phyloP scores from a whole-genome alignment of 140 eudicot species.

The Cichorium intybus region DNA sequence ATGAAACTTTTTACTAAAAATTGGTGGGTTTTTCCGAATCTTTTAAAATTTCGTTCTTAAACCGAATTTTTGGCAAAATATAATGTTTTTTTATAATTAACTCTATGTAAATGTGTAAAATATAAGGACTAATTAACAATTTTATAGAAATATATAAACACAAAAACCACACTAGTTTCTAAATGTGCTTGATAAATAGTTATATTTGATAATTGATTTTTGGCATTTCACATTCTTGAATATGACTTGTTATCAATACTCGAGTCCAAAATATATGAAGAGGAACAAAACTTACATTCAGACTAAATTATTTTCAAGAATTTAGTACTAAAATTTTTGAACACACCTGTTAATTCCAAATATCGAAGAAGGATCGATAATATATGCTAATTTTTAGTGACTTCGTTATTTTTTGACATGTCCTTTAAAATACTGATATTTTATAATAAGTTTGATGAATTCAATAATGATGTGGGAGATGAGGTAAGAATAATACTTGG shows the following conservation, averaged over 20 bases:
- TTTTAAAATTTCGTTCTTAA: no score
- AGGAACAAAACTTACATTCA: not conserved
- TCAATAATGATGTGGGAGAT: conserved; percentile 17
- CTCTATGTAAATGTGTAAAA: no score
- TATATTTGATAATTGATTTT: no score
- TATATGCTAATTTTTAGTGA: not conserved
- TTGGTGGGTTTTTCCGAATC: no score
- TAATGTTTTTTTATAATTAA: no score
- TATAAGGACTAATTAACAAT: no score
- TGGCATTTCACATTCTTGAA: not conserved
- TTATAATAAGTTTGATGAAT: not conserved
- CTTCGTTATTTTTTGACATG: not conserved
- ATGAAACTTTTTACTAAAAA: no score
- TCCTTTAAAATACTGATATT: not conserved
- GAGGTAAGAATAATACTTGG: conserved; percentile 4
- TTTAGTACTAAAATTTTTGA: not conserved
- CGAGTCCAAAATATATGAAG: not conserved
- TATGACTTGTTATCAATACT: not conserved
- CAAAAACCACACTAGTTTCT: no score
- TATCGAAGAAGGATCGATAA: not conserved
- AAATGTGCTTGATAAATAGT: no score
- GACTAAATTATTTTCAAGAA: not conserved
- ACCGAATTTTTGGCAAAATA: no score
- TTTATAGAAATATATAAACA: no score
- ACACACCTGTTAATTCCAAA: not conserved